Evolutionary conservation across 78 protist genomes (phyloP), one percentile per base, ranked within the genome.

Genomic region (Cyanophora paradoxa): DNA sequence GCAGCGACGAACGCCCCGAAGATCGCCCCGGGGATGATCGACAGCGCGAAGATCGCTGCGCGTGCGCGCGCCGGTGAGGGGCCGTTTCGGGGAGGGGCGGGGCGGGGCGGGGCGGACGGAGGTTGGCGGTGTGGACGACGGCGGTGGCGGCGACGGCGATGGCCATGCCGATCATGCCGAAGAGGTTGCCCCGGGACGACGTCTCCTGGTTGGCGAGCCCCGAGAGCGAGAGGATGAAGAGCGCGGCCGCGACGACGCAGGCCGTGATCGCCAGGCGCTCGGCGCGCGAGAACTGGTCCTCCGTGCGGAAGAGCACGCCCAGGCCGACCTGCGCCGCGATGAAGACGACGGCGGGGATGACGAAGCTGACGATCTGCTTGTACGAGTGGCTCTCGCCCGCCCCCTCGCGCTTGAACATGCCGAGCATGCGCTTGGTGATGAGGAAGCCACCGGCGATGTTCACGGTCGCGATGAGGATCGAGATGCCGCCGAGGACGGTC

Each of bases 391-490:
- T 3, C 22, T 44, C n/a, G n/a, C n/a, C n/a, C n/a, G n/a, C n/a
- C n/a, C n/a, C n/a, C n/a, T n/a, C n/a, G n/a, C 82, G 48, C 46
- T 77, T 78, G 83, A 96, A 95, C 97, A 95, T 91, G 58, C 88
- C 88, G 65, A 96, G 89, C 99, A 96, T 96, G 59, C 92, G 66
- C 63, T 92, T 78, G 17, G 99, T 96, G 82, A 96, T 88, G 56
- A 79, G 31, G 73, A 92, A 95, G 42, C 99, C 99, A 83, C 99
- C 99, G 44, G 37, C 69, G 31, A 95, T 78, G 86, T 96, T 96
- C 82, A 96, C 76, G 13, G 85, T n/a, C 10, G 97, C 82, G 34
- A 96, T 22, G 39, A 75, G 34, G 7, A 90, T 88, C 1, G 99
- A 88, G 4, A 59, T 30, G 2, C 92, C 76, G 28, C 87, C 93